Evolutionary conservation across 768 basidiomycete genomes (phyloP).

Genomic region (Inosperma sp.): DNA sequence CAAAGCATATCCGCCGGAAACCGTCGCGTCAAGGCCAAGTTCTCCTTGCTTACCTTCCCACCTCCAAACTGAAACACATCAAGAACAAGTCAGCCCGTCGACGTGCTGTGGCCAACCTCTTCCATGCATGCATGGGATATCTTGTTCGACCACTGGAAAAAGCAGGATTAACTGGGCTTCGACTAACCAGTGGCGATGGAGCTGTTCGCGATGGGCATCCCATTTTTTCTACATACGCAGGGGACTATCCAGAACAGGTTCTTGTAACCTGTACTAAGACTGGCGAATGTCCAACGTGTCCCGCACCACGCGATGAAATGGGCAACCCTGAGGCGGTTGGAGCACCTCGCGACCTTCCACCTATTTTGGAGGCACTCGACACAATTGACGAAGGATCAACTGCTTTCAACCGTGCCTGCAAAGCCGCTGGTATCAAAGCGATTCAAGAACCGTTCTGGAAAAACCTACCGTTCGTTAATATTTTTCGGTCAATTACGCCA

Average conservation of each 20-base stretch:
- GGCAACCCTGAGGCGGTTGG: conserved; percentile 10
- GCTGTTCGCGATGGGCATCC: conserved; percentile 28
- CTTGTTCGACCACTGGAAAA: conserved; percentile 30
- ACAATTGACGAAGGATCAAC: conserved; percentile 14
- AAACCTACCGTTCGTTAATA: conserved; percentile 35
- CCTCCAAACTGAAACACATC: conserved; percentile 29
- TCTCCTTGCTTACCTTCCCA: conserved; percentile 39
- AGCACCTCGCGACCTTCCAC: conserved; percentile 11
- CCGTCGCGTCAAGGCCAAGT: conserved; percentile 32
- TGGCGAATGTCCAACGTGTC: conserved; percentile 29
- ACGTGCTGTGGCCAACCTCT: conserved; percentile 26
- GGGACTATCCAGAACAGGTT: conserved; percentile 44
- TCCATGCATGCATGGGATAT: conserved; percentile 32
- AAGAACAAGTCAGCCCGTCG: conserved; percentile 21
- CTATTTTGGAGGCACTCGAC: conserved; percentile 25
- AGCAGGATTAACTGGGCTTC: conserved; percentile 22
- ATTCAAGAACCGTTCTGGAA: conserved; percentile 38
- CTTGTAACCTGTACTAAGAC: conserved; percentile 28
- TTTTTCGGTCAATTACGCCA: conserved; percentile 38
- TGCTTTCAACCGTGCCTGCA: conserved; percentile 17
- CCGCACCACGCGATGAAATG: conserved; percentile 15
- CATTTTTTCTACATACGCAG: conserved; percentile 36
- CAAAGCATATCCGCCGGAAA: conserved; percentile 36
- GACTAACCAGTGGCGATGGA: conserved; percentile 34
- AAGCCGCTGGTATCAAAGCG: conserved; percentile 22